Percentiles rank a stretch among this genome's conserved stretches.
phyloP scores from a whole-genome alignment of 768 basidiomycete species.

The Albatrellus ellisii region DNA sequence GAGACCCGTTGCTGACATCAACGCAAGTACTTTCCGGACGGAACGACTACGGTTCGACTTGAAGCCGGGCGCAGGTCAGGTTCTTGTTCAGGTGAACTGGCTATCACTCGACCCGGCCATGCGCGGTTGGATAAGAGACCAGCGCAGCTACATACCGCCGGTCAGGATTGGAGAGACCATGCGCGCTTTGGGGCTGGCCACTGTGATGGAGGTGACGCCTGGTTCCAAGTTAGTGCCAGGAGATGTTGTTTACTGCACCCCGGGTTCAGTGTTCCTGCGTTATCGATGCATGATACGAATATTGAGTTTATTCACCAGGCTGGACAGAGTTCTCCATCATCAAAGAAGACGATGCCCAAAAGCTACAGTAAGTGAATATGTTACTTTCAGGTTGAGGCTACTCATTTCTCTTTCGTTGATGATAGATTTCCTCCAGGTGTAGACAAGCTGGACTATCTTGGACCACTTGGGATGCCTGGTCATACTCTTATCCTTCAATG shows the following conservation, averaged over 20 bases:
- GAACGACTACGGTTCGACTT: conserved; percentile 42
- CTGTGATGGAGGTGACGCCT: conserved; percentile 45
- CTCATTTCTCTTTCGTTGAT: conserved; percentile 1
- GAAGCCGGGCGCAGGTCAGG: conserved; percentile 36
- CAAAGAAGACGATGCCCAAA: conserved; percentile 35
- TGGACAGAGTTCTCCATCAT: conserved; percentile 69
- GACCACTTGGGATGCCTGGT: conserved; percentile 69
- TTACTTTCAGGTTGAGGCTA: not conserved
- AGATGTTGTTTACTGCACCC: conserved; percentile 49
- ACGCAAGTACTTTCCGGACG: conserved; percentile 58
- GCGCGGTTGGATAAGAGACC: conserved; percentile 70
- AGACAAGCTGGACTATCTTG: conserved; percentile 64
- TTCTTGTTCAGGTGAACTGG: conserved; percentile 70
- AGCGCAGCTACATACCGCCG: conserved; percentile 48
- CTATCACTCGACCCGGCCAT: conserved; percentile 81
- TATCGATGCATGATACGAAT: not conserved
- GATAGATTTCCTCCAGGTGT: conserved; percentile 51
- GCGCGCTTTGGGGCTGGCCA: conserved; percentile 55
- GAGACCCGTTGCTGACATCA: conserved; percentile 56
- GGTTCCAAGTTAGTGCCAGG: conserved; percentile 47
- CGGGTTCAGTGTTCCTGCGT: conserved; percentile 34
- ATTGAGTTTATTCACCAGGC: conserved; percentile 25
- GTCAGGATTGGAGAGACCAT: conserved; percentile 39
- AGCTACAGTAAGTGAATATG: conserved; percentile 36
- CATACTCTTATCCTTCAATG: conserved; percentile 15